Conservation (phyloP, 345 rosid species). For the Diplotaxis tenuifolia region DNA sequence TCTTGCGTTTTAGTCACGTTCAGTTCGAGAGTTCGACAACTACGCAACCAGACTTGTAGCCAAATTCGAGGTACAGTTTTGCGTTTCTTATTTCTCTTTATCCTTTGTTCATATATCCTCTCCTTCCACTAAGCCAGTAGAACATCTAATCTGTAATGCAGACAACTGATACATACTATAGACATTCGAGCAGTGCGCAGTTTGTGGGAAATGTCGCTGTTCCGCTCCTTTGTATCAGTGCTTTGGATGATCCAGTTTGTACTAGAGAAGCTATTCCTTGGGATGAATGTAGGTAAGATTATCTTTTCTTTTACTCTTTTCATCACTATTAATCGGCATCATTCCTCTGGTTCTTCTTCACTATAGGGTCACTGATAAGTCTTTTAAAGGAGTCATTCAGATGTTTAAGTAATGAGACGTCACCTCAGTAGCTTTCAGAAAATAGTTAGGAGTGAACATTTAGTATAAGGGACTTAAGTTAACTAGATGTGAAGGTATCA, state of each 20-base stretch:
- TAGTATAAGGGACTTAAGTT: background rate
- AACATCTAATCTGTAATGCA: constrained; percentile 35
- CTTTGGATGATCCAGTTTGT: constrained; percentile 90
- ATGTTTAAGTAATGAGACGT: background rate
- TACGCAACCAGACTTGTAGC: constrained; percentile 80
- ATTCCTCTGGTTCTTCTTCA: background rate
- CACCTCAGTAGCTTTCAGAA: background rate
- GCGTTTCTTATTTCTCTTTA: background rate
- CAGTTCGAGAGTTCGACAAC: constrained; percentile 82
- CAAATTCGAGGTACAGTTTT: constrained; percentile 70
- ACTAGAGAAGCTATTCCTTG: constrained; percentile 91
- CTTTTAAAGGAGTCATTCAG: background rate
- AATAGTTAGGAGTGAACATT: background rate
- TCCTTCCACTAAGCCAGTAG: constrained; percentile 2
- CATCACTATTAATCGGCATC: background rate
- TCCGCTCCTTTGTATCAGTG: constrained; percentile 84
- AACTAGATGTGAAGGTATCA: background rate
- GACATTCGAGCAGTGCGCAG: constrained; percentile 68
- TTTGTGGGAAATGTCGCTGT: constrained; percentile 63
- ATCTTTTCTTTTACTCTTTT: constrained; percentile 1
- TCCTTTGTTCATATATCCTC: background rate
- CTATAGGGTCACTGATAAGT: background rate
- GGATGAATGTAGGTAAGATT: constrained; percentile 90
- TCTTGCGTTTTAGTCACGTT: constrained; percentile 56
- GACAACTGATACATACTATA: constrained; percentile 88